Evolutionary conservation across 345 rosid genomes (phyloP).

Genomic region (Ceriops decandra): DNA sequence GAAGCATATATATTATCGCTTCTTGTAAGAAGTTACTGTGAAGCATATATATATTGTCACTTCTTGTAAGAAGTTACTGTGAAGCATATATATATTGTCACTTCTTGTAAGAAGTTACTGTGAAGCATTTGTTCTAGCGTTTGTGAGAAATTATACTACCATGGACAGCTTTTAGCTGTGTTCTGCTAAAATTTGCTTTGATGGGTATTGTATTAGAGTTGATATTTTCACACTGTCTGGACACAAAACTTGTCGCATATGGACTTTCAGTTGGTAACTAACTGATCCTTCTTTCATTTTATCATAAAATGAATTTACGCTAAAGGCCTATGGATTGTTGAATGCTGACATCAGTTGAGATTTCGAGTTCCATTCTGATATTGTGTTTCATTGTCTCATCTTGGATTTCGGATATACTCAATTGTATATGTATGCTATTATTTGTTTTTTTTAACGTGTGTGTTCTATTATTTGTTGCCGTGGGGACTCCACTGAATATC

Average conservation of each 20-base stretch:
- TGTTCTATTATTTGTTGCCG: background rate
- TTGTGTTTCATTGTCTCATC: slow-evolving; percentile 6
- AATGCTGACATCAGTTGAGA: slow-evolving; percentile 33
- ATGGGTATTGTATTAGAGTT: slow-evolving; percentile 7
- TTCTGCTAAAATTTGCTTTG: background rate
- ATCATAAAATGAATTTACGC: background rate
- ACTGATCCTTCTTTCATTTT: slow-evolving; percentile 20
- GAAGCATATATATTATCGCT: slow-evolving; percentile 18
- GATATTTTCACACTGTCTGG: slow-evolving; percentile 15
- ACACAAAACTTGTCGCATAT: slow-evolving; percentile 25
- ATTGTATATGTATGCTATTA: background rate
- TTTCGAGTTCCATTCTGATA: slow-evolving; percentile 14
- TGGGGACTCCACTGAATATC: background rate
- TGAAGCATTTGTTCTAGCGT: too few relatives aligned
- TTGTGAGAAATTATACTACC: too few relatives aligned
- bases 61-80: slow-evolving; percentile 16
- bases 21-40: slow-evolving; percentile 15
- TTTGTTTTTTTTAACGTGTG: background rate
- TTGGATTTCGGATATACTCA: slow-evolving; percentile 15
- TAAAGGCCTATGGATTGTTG: background rate
- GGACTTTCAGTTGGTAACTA: slow-evolving; percentile 51
- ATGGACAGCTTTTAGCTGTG: background rate
- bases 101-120: slow-evolving; percentile 16
- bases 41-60: slow-evolving; percentile 2
- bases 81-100: background rate